phyloP scores from a whole-genome alignment of 345 rosid genomes.

The Salix koriyanagi region DNA sequence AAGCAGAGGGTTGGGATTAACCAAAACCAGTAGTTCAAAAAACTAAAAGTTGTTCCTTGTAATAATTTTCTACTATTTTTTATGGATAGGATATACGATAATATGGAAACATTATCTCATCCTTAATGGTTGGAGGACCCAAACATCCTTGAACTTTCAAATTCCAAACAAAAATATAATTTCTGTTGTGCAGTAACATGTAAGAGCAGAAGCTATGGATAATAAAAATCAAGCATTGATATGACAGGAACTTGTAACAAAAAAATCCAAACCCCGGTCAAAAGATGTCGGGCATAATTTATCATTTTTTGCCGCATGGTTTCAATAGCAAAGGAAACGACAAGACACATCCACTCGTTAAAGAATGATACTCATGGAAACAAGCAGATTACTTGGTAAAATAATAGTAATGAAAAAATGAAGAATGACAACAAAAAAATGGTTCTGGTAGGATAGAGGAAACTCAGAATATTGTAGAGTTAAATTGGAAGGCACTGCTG shows the following conservation, averaged over 20 bases:
- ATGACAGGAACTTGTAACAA: not conserved
- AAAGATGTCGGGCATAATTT: not conserved
- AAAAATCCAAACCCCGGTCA: not conserved
- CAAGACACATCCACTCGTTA: not conserved
- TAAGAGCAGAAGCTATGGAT: not conserved
- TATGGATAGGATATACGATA: not conserved
- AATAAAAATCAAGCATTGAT: not conserved
- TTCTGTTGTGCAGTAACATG: not conserved
- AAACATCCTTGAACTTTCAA: not conserved
- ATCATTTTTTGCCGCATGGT: not conserved
- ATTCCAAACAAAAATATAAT: not conserved
- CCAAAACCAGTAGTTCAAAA: not conserved
- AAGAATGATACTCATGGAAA: not conserved
- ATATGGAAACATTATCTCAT: not conserved
- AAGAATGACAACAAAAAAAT: not conserved
- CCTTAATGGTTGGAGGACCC: not conserved
- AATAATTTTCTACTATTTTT: not conserved
- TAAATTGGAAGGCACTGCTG: no score
- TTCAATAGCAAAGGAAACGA: not conserved
- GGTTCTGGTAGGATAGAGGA: no score
- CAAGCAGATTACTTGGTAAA: not conserved
- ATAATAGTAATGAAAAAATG: not conserved
- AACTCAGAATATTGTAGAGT: no score
- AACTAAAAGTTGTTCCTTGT: not conserved
- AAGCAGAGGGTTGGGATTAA: not conserved